Base-by-base conservation (phyloP, 1,139 yeast species). In the Suhomyces guaymorum region DNA sequence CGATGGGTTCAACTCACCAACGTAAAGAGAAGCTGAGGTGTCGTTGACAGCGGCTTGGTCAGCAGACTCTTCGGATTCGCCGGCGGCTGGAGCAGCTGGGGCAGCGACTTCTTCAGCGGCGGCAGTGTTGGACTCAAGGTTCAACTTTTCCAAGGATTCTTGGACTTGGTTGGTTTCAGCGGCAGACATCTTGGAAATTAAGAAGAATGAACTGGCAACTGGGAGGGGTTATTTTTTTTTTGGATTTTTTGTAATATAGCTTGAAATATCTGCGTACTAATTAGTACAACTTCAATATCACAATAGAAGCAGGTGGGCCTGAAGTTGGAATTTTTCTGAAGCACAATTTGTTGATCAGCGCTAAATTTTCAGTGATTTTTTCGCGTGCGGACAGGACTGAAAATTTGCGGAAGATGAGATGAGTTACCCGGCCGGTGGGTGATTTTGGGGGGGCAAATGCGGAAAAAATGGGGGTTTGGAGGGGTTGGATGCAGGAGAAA, bases 1-100 rank as follows among this genome's bases (percentile, higher is more conserved):
- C 38, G 85, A 67, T 51, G 92, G 87, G 68, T 88, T 95, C 59
- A 92, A 82, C 73, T 92, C 98, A 60, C 98, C 98, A 60, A 92
- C 97, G 69, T 94, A 94, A 57, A 94, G 80, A 37, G 97, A 87
- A 52, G 95, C 95, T 46, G 87, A 76, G 63, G 63, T 74, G 57
- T 74, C 81, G 33, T 72, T 57, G 46, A 66, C 64, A 37, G 58
- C 61, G 38, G 61, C 52, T 18, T 63, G 45, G 34, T 64, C 66
- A 43, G 60, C 59, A 39, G 59, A 37, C 42, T 60, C 66, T 38
- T 51, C 55, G 34, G 54, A 49, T 43, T 52, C 62, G 19, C 23
- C 28, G 38, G n/a, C n/a, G n/a, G 51, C 58, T 30, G 52, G 51
- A 30, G 55, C 45, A 32, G 53, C 48, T 30, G 57, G 42, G 15